These are phyloP conservation scores for Nakaseomyces delphensis DNA, from an alignment of 1,139 yeast species.

Conservation along the genomic window DNA sequence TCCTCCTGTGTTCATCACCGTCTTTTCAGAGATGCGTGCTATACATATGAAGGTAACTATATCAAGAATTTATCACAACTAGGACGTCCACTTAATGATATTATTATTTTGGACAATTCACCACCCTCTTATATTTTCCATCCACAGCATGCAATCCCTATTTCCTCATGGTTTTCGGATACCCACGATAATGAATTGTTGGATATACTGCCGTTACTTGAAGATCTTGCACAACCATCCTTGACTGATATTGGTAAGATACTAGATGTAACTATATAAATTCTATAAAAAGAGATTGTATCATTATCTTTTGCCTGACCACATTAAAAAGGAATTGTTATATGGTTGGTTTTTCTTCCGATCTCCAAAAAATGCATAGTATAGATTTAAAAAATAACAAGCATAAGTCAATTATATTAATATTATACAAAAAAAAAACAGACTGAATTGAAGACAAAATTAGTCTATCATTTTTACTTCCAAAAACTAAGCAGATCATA, in stretches of 20 bases:
- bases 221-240: constrained; percentile 56
- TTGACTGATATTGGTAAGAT: constrained; percentile 79
- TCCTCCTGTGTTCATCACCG: constrained; percentile 70
- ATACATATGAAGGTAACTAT: constrained; percentile 80
- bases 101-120: constrained; percentile 88
- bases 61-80: constrained; percentile 86
- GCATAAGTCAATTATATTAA: neutral
- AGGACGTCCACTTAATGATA: constrained; percentile 78
- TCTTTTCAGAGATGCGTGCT: constrained; percentile 77
- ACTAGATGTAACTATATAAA: constrained; percentile 56
- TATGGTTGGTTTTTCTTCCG: too few species aligned
- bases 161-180: constrained; percentile 96
- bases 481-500: neutral
- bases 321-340: constrained; percentile 2
- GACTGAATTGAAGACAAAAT: neutral
- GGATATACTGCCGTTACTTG: constrained; percentile 81
- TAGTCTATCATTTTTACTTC: neutral
- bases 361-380: neutral
- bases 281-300: neutral
- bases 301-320: neutral
- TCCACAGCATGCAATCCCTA: constrained; percentile 94
- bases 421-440: neutral
- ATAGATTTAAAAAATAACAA: constrained; percentile 3
- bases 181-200: constrained; percentile 89
- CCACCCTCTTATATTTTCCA: constrained; percentile 97